A percentile compares a stretch with the other conserved stretches of the same genome.
These are phyloP conservation scores for Avena eriantha DNA, from an alignment of 176 grass and related monocot genomes.

Conservation along the genomic window DNA sequence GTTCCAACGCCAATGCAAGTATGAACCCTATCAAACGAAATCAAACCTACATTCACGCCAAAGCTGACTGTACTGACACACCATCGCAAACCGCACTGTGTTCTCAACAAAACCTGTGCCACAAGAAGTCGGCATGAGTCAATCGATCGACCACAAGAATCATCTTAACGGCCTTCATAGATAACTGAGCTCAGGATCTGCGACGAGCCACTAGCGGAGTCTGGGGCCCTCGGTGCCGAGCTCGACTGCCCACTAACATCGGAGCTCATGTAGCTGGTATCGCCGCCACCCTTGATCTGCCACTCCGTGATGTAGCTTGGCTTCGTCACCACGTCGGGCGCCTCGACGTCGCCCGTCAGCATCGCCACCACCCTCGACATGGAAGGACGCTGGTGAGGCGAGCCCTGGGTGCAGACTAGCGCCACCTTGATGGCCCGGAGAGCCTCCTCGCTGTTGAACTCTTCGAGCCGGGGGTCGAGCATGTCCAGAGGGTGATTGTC, in stretches of 20 bases:
- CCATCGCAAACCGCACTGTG: too few species aligned
- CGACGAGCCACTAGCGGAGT: background rate
- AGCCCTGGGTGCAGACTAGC: slow-evolving; percentile 73
- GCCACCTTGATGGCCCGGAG: slow-evolving; percentile 60
- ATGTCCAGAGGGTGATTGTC: slow-evolving; percentile 46
- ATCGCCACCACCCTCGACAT: slow-evolving; percentile 83
- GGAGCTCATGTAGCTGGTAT: slow-evolving; percentile 38
- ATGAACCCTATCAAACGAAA: background rate
- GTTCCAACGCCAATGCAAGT: background rate
- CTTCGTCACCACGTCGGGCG: slow-evolving; percentile 46
- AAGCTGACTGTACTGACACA: background rate
- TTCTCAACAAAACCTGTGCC: background rate
- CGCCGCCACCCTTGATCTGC: slow-evolving; percentile 61
- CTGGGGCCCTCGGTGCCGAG: background rate
- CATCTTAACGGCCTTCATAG: slow-evolving; percentile 45
- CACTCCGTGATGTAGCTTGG: slow-evolving; percentile 80
- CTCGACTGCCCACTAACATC: slow-evolving; percentile 37
- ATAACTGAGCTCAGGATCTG: slow-evolving; percentile 46
- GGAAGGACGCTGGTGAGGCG: slow-evolving; percentile 59
- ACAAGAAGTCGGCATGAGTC: background rate
- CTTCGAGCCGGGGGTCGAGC: slow-evolving; percentile 52
- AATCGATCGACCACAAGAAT: too few species aligned
- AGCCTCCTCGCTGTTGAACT: slow-evolving; percentile 55
- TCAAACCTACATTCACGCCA: background rate
- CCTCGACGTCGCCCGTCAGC: slow-evolving; percentile 56